A percentile compares a stretch with the other conserved stretches of the same genome.
phyloP scores from a whole-genome alignment of 2,329 filamentous ascomycete genomes.

The Cryphonectria carpinicola region DNA sequence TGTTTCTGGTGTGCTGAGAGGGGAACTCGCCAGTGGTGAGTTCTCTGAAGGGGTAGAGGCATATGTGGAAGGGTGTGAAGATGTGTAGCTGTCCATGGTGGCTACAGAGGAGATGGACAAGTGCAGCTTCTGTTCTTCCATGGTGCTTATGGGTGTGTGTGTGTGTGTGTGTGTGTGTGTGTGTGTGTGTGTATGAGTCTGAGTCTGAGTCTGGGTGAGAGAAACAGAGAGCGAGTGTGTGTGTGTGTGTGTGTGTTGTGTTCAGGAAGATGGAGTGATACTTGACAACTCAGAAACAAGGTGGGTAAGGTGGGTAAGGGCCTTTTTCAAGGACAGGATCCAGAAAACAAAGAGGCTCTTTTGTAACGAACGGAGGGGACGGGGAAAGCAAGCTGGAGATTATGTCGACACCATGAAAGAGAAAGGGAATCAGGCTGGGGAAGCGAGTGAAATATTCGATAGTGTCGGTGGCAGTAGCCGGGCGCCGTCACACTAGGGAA shows the following conservation, averaged over 20 bases:
- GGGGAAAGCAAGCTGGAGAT: background rate
- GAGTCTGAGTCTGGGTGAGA: background rate
- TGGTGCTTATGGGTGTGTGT: background rate
- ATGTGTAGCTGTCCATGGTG: slow-evolving; percentile 28
- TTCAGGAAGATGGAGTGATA: background rate
- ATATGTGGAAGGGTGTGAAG: slow-evolving; percentile 21
- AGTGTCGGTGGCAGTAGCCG: slow-evolving; percentile 23
- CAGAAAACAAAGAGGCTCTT: slow-evolving; percentile 22
- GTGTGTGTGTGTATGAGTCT: background rate
- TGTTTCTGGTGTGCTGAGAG: slow-evolving; percentile 28
- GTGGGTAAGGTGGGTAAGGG: background rate
- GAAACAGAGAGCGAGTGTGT: background rate
- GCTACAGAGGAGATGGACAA: slow-evolving; percentile 1
- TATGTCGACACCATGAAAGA: slow-evolving; percentile 11
- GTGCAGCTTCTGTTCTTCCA: slow-evolving; percentile 7
- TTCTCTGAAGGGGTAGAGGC: slow-evolving; percentile 24
- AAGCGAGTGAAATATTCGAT: slow-evolving; percentile 23
- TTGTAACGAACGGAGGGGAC: slow-evolving; percentile 21
- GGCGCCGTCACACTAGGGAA: slow-evolving; percentile 21
- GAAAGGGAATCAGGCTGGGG: slow-evolving; percentile 1
- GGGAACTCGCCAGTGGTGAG: slow-evolving; percentile 30
- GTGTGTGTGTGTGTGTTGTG: background rate
- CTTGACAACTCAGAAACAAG: slow-evolving; percentile 4
- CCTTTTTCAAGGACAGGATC: background rate
- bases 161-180: background rate